Conservation (phyloP, 495 filamentous ascomycete genomes). For the Hypoxylon intermedium region DNA sequence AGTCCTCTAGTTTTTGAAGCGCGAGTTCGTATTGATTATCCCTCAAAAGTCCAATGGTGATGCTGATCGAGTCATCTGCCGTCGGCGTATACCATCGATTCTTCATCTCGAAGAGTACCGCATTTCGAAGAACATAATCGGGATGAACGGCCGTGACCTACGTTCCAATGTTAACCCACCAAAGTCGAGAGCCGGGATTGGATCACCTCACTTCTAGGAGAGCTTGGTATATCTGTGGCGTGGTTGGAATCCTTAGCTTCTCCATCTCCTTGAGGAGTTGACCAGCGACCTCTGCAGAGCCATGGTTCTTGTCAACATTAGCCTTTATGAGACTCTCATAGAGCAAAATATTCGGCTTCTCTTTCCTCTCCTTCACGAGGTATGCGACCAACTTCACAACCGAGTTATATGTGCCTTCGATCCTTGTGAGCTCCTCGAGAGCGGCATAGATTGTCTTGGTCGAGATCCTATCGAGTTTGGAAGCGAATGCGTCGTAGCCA, state of each 20-base stretch:
- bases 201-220: conserved; percentile 66
- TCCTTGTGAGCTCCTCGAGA: conserved; percentile 47
- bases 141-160: conserved; percentile 83
- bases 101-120: conserved; percentile 74
- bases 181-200: neutral
- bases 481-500: conserved; percentile 12
- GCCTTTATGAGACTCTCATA: conserved; percentile 77
- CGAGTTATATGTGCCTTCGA: conserved; percentile 35
- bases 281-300: conserved; percentile 67
- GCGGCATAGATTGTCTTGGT: conserved; percentile 55
- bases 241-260: conserved; percentile 61
- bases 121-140: conserved; percentile 75
- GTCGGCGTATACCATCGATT: conserved; percentile 72
- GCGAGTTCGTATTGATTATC: conserved; percentile 85
- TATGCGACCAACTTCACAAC: conserved; percentile 57
- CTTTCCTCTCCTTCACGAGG: conserved; percentile 66
- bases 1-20: conserved; percentile 71
- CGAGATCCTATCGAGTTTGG: conserved; percentile 35
- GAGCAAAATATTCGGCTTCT: conserved; percentile 68
- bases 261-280: conserved; percentile 75
- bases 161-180: conserved; percentile 12
- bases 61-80: conserved; percentile 67
- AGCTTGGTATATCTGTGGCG: conserved; percentile 72
- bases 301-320: conserved; percentile 66
- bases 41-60: conserved; percentile 75